phyloP scores from a whole-genome alignment of 768 basidiomycete species.

The Suillus occidentalis region DNA sequence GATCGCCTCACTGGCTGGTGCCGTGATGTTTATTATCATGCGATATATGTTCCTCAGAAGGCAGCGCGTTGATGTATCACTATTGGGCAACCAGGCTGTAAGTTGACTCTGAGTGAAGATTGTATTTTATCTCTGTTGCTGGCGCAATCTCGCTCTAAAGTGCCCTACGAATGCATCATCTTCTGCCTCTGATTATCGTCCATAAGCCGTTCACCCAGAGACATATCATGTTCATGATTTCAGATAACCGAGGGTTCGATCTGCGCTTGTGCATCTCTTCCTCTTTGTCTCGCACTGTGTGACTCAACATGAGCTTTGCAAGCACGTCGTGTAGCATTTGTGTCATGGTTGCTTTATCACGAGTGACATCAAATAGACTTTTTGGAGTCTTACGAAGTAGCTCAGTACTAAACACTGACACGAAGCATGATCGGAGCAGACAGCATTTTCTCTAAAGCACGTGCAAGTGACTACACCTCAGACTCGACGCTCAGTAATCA shows the following conservation, averaged over 20 bases:
- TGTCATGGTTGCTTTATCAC: no score
- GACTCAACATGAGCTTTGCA: constrained; percentile 53
- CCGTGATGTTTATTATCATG: background rate
- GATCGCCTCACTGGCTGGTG: background rate
- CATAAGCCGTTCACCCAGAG: constrained; percentile 82
- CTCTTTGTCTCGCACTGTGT: constrained; percentile 38
- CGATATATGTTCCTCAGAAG: background rate
- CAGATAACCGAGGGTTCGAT: constrained; percentile 71
- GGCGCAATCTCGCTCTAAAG: no score
- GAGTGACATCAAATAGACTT: no score
- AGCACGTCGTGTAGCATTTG: no score
- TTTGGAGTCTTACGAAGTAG: no score
- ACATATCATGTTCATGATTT: constrained; percentile 94
- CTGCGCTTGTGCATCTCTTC: constrained; percentile 41
- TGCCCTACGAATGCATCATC: constrained; percentile 30
- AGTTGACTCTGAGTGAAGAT: background rate
- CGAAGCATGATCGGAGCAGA: background rate
- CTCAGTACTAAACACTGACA: background rate
- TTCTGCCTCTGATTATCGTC: constrained; percentile 80
- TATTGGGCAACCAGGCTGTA: background rate
- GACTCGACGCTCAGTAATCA: background rate
- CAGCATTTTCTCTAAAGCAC: background rate
- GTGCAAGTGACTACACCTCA: background rate
- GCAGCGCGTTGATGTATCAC: background rate
- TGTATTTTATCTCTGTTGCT: background rate